phyloP scores from a whole-genome alignment of 2,329 filamentous ascomycete genomes.

The Calonectria pauciramosa region DNA sequence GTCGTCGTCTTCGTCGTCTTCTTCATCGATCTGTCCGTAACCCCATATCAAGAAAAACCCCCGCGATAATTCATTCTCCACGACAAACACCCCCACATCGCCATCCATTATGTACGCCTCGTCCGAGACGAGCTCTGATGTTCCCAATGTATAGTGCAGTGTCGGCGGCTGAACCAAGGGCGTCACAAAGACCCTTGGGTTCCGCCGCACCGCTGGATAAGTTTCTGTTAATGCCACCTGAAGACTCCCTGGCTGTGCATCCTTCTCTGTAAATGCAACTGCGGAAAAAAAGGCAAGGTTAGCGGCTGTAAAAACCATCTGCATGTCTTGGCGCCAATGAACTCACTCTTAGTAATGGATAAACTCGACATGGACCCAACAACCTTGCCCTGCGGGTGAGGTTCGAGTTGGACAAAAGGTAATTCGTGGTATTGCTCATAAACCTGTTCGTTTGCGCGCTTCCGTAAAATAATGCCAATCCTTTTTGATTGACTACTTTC shows the following conservation, averaged over 20 bases:
- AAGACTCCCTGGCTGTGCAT: slow-evolving; percentile 18
- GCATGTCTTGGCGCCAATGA: background rate
- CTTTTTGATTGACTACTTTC: slow-evolving; percentile 17
- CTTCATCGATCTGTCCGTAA: slow-evolving; percentile 19
- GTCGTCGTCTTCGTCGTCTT: background rate
- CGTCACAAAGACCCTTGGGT: slow-evolving; percentile 20
- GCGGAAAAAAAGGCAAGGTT: background rate
- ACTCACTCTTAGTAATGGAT: slow-evolving; percentile 17
- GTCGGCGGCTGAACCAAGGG: slow-evolving; percentile 26
- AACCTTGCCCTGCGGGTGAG: slow-evolving; percentile 23
- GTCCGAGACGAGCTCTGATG: slow-evolving; percentile 27
- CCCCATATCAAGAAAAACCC: slow-evolving; percentile 29
- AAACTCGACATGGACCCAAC: slow-evolving; percentile 22
- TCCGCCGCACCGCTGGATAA: slow-evolving; percentile 16
- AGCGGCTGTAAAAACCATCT: background rate
- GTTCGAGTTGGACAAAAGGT: slow-evolving; percentile 23
- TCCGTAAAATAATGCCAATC: slow-evolving; percentile 21
- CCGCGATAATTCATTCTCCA: slow-evolving; percentile 25
- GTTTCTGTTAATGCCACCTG: slow-evolving; percentile 28
- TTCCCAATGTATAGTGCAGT: slow-evolving; percentile 25
- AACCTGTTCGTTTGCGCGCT: slow-evolving; percentile 11
- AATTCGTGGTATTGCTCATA: slow-evolving; percentile 25
- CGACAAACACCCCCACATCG: slow-evolving; percentile 25
- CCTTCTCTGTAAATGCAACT: slow-evolving; percentile 24
- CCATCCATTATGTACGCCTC: slow-evolving; percentile 16